These are phyloP conservation scores for Pelargonium cotyledonis DNA, from an alignment of 441 rosid species.

Conservation along the genomic window DNA sequence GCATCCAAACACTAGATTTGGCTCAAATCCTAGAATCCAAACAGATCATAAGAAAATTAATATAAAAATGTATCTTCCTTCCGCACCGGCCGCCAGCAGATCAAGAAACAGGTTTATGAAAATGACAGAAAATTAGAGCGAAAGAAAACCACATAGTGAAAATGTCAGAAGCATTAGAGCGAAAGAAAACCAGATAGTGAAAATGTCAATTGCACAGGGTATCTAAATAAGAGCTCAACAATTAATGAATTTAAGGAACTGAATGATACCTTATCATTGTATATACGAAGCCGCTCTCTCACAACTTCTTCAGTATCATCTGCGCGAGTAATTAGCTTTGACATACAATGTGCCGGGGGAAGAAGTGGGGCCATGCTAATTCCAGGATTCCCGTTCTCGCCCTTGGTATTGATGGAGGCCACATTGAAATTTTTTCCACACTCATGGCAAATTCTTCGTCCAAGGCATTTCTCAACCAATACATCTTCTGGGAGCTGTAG, in stretches of 20 bases:
- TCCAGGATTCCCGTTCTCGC: slow-evolving; percentile 46
- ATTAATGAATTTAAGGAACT: slow-evolving; percentile 3
- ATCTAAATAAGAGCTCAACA: not conserved
- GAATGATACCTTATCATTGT: slow-evolving; percentile 45
- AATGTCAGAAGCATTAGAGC: too few relatives aligned
- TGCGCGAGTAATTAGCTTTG: slow-evolving; percentile 53
- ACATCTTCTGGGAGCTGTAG: slow-evolving; percentile 52
- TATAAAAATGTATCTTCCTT: too few relatives aligned
- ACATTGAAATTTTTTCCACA: slow-evolving; percentile 52
- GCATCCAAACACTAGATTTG: too few relatives aligned
- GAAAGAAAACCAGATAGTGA: not conserved
- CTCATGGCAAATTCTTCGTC: slow-evolving; percentile 57
- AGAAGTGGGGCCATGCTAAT: slow-evolving; percentile 61
- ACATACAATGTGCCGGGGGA: slow-evolving; percentile 52
- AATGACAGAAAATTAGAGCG: not conserved
- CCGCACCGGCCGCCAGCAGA: too few relatives aligned
- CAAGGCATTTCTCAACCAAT: slow-evolving; percentile 58
- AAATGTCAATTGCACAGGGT: not conserved
- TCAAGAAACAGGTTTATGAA: not conserved
- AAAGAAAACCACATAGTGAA: too few relatives aligned
- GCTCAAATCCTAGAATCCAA: too few relatives aligned
- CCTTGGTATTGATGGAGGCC: slow-evolving; percentile 43
- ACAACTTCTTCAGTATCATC: slow-evolving; percentile 72
- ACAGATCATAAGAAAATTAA: too few relatives aligned
- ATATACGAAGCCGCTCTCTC: slow-evolving; percentile 50